These are phyloP conservation scores for Dictyostelium purpureum DNA, from an alignment of 78 protist species.

Conservation along the genomic window DNA sequence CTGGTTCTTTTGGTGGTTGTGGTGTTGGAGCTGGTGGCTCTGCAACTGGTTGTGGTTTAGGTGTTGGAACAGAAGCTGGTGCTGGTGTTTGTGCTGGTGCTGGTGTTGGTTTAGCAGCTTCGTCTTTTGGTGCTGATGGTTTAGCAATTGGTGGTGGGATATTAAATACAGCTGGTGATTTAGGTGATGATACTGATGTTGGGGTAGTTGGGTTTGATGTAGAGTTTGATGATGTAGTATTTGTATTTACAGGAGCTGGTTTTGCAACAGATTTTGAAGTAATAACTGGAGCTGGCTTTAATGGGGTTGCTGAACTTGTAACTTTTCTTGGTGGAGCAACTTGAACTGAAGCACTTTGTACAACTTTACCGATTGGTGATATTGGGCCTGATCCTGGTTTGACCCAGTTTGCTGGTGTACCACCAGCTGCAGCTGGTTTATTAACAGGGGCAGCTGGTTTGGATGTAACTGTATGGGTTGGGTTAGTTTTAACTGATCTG, in stretches of 20 bases:
- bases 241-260: neutral
- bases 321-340: constrained; percentile 32
- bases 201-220: constrained; percentile 20
- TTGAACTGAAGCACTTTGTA: constrained; percentile 54
- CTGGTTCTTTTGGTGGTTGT: neutral
- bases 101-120: neutral
- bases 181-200: neutral
- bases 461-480: neutral
- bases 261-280: neutral
- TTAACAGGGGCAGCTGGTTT: neutral
- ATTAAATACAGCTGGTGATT: neutral
- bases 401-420: constrained; percentile 44
- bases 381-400: constrained; percentile 22
- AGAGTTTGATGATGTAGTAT: neutral
- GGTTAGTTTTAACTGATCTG: neutral
- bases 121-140: neutral
- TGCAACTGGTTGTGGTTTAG: neutral
- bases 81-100: neutral
- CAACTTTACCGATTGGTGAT: constrained; percentile 49
- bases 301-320: constrained; percentile 20
- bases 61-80: neutral
- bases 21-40: neutral
- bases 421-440: constrained; percentile 3
- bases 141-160: constrained; percentile 34
- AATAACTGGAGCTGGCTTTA: constrained; percentile 9